phyloP scores from a whole-genome alignment of 2,329 filamentous ascomycete species.

The Fusarium praegraminearum region DNA sequence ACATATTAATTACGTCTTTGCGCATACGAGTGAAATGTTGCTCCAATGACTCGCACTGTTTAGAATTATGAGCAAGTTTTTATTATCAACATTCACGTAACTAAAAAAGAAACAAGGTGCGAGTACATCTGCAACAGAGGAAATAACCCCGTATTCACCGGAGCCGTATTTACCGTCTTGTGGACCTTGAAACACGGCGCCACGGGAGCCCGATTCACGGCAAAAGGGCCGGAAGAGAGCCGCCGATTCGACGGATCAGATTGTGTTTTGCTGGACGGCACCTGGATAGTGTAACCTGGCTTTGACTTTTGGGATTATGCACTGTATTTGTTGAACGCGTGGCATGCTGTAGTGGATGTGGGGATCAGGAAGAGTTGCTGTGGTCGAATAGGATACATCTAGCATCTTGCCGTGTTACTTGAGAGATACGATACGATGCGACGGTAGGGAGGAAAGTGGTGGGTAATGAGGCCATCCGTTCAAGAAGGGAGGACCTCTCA shows the following conservation, averaged over 20 bases:
- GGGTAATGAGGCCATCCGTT: conserved; percentile 20
- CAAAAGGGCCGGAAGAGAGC: conserved; percentile 5
- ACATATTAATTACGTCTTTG: not conserved
- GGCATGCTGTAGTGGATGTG: conserved; percentile 35
- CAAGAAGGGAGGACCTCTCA: not conserved
- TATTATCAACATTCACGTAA: not conserved
- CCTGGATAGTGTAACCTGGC: conserved; percentile 2
- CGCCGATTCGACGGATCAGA: conserved; percentile 24
- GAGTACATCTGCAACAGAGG: not conserved
- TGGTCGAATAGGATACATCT: not conserved
- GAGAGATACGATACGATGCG: conserved; percentile 19
- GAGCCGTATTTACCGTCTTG: conserved; percentile 15
- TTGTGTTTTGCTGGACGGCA: conserved; percentile 4
- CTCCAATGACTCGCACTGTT: conserved; percentile 1
- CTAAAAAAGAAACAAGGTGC: not conserved
- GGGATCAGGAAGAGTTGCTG: not conserved
- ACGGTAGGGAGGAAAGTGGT: conserved; percentile 4
- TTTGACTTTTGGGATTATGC: conserved; percentile 22
- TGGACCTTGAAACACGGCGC: conserved; percentile 37
- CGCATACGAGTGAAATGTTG: not conserved
- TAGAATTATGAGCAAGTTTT: not conserved
- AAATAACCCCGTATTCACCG: conserved; percentile 10
- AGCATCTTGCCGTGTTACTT: conserved; percentile 22
- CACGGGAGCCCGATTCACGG: conserved; percentile 21
- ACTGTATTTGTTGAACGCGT: conserved; percentile 40